Base-by-base conservation (phyloP, 257 asterid genomes). In the Penstemon newberryi region DNA sequence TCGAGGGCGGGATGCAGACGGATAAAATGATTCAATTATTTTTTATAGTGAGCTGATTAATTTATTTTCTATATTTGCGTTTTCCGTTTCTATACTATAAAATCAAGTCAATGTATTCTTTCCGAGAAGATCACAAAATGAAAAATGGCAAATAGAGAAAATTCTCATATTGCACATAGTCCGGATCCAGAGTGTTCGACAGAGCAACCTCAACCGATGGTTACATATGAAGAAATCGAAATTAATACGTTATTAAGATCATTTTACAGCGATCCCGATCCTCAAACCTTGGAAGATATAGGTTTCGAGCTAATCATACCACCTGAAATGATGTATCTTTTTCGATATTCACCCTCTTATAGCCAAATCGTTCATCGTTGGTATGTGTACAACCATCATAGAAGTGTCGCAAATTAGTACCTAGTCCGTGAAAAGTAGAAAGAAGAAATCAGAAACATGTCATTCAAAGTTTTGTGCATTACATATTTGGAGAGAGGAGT, bases 231-330 rank as follows among this genome's bases (percentile, higher is more conserved):
- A 15, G 63, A 52, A 42, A 6, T 11, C 44, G 72, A 67, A 6
- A 44, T 55, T 3, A 10, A 18, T 11, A 5, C 64, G 5, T n/a
- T 7, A 6, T 13, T 44, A 3, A 54, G 55, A 54, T 50, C 64
- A 42, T 67, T 67, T 44, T 6, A 0, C 8, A 25, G 6, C 37
- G 5, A 55, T 8, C 25, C n/a, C 11, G 61, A 40, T 19, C 51
- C 50, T 11, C 6, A 39, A 66, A 66, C 12, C 70, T 55, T 66
- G 52, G 52, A 40, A 41, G 70, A 66, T 4, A 53, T 66, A 66
- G 72, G 72, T 6, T 55, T 67, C 33, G 46, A 67, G 37, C 40
- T 54, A 43, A 43, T 43, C 33, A 25, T 25, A 15, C 12, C 72
- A 19, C 65, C 54, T 42, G 63, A 57, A 55, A 41, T 67, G 45